These are phyloP conservation scores for Miscanthus sacchariflorus DNA, from an alignment of 202 grass and related monocot species.

Conservation along the genomic window DNA sequence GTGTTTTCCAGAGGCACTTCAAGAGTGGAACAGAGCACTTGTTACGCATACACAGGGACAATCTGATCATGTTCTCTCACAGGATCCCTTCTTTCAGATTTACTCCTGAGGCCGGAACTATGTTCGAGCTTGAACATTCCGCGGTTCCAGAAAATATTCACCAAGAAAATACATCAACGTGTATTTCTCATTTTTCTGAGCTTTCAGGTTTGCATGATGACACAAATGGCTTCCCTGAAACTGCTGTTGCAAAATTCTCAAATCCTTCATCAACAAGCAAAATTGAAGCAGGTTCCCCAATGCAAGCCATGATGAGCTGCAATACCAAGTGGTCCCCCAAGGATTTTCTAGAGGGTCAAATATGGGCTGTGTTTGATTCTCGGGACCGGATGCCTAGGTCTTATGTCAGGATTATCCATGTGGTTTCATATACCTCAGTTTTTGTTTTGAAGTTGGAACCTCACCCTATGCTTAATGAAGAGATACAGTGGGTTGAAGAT, in stretches of 20 bases:
- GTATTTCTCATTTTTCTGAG: constrained; percentile 10
- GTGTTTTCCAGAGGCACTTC: constrained; percentile 55
- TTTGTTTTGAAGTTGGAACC: constrained; percentile 74
- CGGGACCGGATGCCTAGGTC: constrained; percentile 72
- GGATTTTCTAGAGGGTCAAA: constrained; percentile 65
- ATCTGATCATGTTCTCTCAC: constrained; percentile 79
- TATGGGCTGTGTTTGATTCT: constrained; percentile 74
- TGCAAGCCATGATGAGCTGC: constrained; percentile 26
- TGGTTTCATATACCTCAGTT: constrained; percentile 61
- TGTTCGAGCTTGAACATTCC: constrained; percentile 65
- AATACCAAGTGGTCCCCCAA: constrained; percentile 53
- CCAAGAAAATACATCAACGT: constrained; percentile 35
- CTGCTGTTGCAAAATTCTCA: constrained; percentile 35
- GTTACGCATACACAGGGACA: constrained; percentile 45
- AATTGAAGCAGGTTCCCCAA: constrained; percentile 36
- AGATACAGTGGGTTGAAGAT: constrained; percentile 84
- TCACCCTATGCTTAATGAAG: constrained; percentile 82
- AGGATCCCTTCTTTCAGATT: constrained; percentile 60
- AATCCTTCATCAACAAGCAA: constrained; percentile 56
- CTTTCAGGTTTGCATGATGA: constrained; percentile 32
- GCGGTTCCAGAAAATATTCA: constrained; percentile 57
- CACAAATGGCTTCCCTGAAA: constrained; percentile 32
- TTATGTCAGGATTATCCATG: constrained; percentile 69
- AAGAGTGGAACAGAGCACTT: constrained; percentile 43
- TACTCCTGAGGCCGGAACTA: constrained; percentile 36